These are phyloP conservation scores for Geotrichum cucujoidarum DNA, from an alignment of 1,139 yeast genomes.

Conservation along the genomic window DNA sequence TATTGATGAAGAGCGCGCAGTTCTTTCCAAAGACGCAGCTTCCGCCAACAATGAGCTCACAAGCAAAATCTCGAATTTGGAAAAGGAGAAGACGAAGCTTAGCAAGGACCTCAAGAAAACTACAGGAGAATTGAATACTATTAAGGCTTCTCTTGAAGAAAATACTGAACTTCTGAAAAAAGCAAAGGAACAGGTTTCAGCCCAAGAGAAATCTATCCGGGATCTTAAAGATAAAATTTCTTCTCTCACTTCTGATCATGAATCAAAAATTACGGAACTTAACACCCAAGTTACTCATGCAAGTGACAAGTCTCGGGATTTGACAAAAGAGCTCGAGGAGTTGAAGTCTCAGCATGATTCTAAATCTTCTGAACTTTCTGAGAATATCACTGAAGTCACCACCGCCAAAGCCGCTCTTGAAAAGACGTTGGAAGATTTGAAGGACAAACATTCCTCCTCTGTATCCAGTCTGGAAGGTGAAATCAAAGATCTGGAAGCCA, in stretches of 20 bases:
- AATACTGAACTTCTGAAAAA: background rate
- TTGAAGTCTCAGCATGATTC: background rate
- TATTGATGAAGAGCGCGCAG: conserved; percentile 20
- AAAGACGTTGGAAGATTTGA: conserved; percentile 3
- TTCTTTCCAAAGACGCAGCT: conserved; percentile 22
- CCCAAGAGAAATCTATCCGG: conserved; percentile 10
- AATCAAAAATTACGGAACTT: background rate
- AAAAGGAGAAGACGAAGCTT: conserved; percentile 18
- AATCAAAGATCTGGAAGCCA: background rate
- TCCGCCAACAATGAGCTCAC: conserved; percentile 22
- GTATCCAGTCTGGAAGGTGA: background rate
- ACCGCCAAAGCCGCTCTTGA: background rate
- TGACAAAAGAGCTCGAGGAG: background rate
- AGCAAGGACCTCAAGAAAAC: conserved; percentile 5
- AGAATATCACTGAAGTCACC: background rate
- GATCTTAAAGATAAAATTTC: conserved; percentile 7
- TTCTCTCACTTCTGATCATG: background rate
- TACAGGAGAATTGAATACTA: conserved; percentile 1
- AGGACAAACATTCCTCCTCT: background rate
- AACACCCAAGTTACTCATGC: background rate
- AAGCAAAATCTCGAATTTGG: conserved; percentile 18
- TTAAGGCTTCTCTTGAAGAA: conserved; percentile 7
- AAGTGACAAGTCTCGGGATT: background rate
- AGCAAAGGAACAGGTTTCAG: conserved; percentile 12
- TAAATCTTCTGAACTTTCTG: background rate